Conservation (phyloP, 1,284 basidiomycete genomes). For the Apiotrichum domesticum region DNA sequence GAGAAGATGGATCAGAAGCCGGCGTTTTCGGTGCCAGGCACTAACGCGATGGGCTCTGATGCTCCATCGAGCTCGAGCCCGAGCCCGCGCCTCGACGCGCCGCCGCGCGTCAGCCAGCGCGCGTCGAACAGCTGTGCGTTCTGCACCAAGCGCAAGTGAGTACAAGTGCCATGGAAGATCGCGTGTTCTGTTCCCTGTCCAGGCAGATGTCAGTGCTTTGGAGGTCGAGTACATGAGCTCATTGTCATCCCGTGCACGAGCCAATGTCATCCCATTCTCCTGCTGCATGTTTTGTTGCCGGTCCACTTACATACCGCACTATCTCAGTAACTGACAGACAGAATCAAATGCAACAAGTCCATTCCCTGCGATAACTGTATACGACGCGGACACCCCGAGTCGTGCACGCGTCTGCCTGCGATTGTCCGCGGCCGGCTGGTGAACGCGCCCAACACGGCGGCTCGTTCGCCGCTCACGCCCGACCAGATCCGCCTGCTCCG, state of each 20-base stretch:
- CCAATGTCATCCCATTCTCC: too few relatives aligned
- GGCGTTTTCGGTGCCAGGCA: neutral
- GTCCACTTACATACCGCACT: neutral
- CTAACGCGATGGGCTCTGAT: neutral
- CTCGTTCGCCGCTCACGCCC: constrained; percentile 16
- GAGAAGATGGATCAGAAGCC: too few relatives aligned
- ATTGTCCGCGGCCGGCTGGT: constrained; percentile 20
- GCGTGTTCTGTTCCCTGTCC: too few relatives aligned
- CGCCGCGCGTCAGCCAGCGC: constrained; percentile 15
- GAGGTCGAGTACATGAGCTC: too few relatives aligned
- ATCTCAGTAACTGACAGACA: neutral
- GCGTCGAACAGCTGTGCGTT: constrained; percentile 19
- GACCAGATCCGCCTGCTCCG: constrained; percentile 19
- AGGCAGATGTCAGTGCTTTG: too few relatives aligned
- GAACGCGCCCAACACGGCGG: constrained; percentile 17
- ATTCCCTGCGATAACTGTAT: constrained; percentile 23
- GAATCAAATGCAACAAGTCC: constrained; percentile 21
- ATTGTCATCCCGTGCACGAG: too few relatives aligned
- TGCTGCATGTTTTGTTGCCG: too few relatives aligned
- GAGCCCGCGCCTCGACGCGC: neutral
- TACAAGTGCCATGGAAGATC: neutral
- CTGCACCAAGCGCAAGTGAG: constrained; percentile 23
- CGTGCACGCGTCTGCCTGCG: constrained; percentile 17
- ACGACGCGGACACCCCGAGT: constrained; percentile 18
- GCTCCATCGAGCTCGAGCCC: neutral